Evolutionary conservation across 306 rosid genomes (phyloP).

Genomic region (Albizia julibrissin): DNA sequence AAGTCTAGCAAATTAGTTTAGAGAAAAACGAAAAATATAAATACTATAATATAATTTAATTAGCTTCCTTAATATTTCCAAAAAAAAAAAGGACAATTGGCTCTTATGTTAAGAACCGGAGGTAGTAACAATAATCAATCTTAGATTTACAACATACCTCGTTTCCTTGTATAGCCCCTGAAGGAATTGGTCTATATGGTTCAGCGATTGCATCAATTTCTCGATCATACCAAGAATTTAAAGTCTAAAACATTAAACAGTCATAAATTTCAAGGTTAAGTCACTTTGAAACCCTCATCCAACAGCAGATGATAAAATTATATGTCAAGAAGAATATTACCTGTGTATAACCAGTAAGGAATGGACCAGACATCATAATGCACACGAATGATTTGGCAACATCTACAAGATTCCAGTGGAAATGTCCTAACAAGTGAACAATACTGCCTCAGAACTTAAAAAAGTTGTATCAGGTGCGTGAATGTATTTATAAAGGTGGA

Average conservation of each 20-base stretch:
- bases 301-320: not conserved
- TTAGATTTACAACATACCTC: conserved; percentile 55
- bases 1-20: no score
- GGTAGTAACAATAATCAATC: not conserved
- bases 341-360: conserved; percentile 92
- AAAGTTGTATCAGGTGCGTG: conserved; percentile 11
- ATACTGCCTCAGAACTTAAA: conserved; percentile 9
- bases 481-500: conserved; percentile 6
- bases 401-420: conserved; percentile 86
- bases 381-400: conserved; percentile 83
- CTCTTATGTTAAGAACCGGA: no score
- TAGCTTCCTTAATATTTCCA: no score
- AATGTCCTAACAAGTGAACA: conserved; percentile 61
- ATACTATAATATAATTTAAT: no score
- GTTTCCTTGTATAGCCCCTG: conserved; percentile 81
- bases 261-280: conserved; percentile 8
- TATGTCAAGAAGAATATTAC: conserved; percentile 33
- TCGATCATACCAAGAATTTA: conserved; percentile 46
- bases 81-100: no score
- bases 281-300: conserved; percentile 30
- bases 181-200: conserved; percentile 98
- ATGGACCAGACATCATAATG: conserved; percentile 99
- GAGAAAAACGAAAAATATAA: no score
- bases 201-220: conserved; percentile 34
- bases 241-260: conserved; percentile 52